Evolutionary conservation across 2,329 filamentous ascomycete genomes (phyloP).

Genomic region (Teratosphaeriaceae sp.): DNA sequence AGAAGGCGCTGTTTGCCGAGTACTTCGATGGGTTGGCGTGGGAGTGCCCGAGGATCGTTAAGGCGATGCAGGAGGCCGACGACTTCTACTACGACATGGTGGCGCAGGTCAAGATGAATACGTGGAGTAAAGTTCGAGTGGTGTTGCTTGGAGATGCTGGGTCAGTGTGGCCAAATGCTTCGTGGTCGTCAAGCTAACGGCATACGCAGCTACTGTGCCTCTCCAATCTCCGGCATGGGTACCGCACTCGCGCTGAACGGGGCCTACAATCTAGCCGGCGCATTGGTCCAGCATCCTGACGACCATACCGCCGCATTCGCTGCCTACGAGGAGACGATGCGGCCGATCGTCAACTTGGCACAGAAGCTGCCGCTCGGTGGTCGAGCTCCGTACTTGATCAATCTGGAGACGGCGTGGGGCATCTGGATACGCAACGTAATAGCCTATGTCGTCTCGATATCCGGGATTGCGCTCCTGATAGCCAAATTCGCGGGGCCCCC

Average conservation of each 20-base stretch:
- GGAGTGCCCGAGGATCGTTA: conserved; percentile 20
- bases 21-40: conserved; percentile 23
- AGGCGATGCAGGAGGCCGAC: conserved; percentile 21
- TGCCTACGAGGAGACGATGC: conserved; percentile 16
- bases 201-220: conserved; percentile 19
- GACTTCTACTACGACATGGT: conserved; percentile 29
- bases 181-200: not conserved
- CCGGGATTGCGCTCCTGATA: conserved; percentile 18
- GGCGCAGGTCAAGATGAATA: conserved; percentile 25
- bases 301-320: conserved; percentile 15
- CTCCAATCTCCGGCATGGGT: conserved; percentile 30
- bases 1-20: conserved; percentile 23
- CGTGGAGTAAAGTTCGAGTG: conserved; percentile 25
- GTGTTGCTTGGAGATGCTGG: conserved; percentile 27
- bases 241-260: conserved; percentile 29
- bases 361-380: conserved; percentile 12
- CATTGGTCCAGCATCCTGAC: conserved; percentile 14
- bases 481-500: conserved; percentile 16
- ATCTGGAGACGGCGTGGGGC: conserved; percentile 8
- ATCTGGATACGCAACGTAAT: conserved; percentile 5
- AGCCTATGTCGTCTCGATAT: conserved; percentile 11
- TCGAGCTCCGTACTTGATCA: conserved; percentile 1
- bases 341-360: conserved; percentile 12
- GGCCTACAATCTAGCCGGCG: conserved; percentile 28
- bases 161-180: conserved; percentile 9